A percentile compares a stretch with the other conserved stretches of the same genome.
Conservation (phyloP, 2,329 filamentous ascomycete species). For the Claviceps citrina region DNA sequence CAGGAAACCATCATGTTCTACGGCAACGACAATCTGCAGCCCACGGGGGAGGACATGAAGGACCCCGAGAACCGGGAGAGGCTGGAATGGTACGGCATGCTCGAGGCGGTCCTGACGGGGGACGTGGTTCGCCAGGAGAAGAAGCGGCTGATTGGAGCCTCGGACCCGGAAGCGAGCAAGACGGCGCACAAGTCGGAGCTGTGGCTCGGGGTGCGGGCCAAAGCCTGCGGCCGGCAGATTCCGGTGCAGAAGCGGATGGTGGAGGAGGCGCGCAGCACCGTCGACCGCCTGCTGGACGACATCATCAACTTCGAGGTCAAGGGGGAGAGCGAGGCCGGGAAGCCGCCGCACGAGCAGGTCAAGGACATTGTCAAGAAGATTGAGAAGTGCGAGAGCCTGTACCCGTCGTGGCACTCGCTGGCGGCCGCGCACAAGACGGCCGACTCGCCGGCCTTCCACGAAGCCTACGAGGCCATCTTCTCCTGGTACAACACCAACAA, state of each 20-base stretch:
- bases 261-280: constrained; percentile 61
- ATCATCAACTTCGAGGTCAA: constrained; percentile 91
- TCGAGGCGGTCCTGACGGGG: constrained; percentile 85
- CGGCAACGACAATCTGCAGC: constrained; percentile 75
- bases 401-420: constrained; percentile 64
- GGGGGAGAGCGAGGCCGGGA: constrained; percentile 80
- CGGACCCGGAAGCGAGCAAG: constrained; percentile 40
- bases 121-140: constrained; percentile 98
- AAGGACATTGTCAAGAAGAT: constrained; percentile 81
- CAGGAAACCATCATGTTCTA: constrained; percentile 89
- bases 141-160: constrained; percentile 74
- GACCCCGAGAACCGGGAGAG: constrained; percentile 79
- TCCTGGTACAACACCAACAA: constrained; percentile 96
- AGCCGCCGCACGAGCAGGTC: constrained; percentile 76
- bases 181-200: constrained; percentile 62
- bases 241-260: constrained; percentile 75
- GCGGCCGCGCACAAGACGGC: constrained; percentile 61
- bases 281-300: constrained; percentile 66
- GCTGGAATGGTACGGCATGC: constrained; percentile 95
- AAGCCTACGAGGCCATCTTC: constrained; percentile 76
- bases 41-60: constrained; percentile 76
- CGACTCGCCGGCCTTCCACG: constrained; percentile 59
- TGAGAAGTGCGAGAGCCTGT: constrained; percentile 73
- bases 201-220: constrained; percentile 78
- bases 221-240: constrained; percentile 67